Conservation (phyloP, 768 basidiomycete genomes). For the Hygrophoropsis aurantiaca region DNA sequence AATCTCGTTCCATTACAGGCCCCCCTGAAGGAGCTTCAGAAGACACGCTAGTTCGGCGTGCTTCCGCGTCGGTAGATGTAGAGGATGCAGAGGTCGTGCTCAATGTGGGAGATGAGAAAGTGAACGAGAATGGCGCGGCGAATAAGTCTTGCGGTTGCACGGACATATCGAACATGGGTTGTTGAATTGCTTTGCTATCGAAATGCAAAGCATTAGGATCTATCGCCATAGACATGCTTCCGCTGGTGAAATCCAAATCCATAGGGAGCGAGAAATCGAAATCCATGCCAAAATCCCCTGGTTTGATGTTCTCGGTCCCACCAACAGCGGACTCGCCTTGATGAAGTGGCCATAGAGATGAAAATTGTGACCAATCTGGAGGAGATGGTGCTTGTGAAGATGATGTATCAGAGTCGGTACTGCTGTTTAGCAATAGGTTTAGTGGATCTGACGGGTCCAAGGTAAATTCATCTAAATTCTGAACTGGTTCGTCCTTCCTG, state of each 20-base stretch:
- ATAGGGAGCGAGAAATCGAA: constrained; percentile 44
- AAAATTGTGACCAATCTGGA: constrained; percentile 56
- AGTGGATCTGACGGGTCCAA: constrained; percentile 60
- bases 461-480: constrained; percentile 35
- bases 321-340: constrained; percentile 10
- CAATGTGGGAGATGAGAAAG: constrained; percentile 38
- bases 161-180: constrained; percentile 18
- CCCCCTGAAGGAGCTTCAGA: constrained; percentile 45
- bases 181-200: constrained; percentile 21
- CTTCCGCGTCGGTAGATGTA: constrained; percentile 20
- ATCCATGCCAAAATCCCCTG: constrained; percentile 38
- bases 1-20: constrained; percentile 42
- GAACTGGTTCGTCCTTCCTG: not conserved
- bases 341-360: constrained; percentile 43
- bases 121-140: constrained; percentile 36
- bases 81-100: constrained; percentile 32
- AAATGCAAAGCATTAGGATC: constrained; percentile 68
- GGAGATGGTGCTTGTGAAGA: constrained; percentile 27
- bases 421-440: constrained; percentile 54
- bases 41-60: constrained; percentile 20
- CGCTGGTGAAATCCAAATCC: constrained; percentile 62
- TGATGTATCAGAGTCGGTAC: constrained; percentile 32
- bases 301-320: constrained; percentile 26
- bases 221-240: constrained; percentile 46
- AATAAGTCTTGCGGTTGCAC: constrained; percentile 30